Evolutionary conservation across 441 rosid species (phyloP).

Genomic region (Gossypium trilobum): DNA sequence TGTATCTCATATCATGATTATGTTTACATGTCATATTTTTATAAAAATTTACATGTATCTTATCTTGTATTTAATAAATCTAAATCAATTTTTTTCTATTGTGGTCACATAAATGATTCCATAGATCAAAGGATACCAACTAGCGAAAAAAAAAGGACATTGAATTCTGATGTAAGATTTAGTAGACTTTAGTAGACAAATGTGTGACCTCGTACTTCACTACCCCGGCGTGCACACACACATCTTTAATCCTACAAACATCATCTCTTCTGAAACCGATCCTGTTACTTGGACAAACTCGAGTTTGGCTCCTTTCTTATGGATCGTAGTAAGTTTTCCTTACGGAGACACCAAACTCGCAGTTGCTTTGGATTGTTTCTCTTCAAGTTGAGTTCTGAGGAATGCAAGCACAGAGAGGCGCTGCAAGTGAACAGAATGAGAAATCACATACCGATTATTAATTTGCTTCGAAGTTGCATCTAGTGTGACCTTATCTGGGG

Average conservation of each 20-base stretch:
- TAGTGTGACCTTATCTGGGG: constrained; percentile 47
- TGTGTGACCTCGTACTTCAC: neutral
- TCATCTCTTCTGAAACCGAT: constrained; percentile 1
- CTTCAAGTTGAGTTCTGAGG: constrained; percentile 56
- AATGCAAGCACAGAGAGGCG: constrained; percentile 72
- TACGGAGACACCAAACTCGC: neutral
- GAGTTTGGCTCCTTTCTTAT: constrained; percentile 5
- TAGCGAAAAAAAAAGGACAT: no score
- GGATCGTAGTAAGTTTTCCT: neutral
- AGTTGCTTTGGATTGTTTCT: constrained; percentile 35
- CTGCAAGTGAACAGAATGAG: constrained; percentile 29
- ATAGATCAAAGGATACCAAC: no score
- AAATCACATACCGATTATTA: neutral
- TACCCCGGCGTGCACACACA: neutral
- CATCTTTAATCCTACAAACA: neutral
- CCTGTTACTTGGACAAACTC: neutral
- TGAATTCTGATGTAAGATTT: neutral
- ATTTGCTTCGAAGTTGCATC: neutral
- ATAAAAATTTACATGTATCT: no score
- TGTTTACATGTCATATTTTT: no score
- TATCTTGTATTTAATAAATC: no score
- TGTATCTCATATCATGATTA: no score
- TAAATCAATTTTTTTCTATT: no score
- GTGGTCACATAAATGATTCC: no score
- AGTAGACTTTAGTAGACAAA: neutral